phyloP scores from a whole-genome alignment of 371 early-diverging fungal species.

The Lichtheimia ornata region DNA sequence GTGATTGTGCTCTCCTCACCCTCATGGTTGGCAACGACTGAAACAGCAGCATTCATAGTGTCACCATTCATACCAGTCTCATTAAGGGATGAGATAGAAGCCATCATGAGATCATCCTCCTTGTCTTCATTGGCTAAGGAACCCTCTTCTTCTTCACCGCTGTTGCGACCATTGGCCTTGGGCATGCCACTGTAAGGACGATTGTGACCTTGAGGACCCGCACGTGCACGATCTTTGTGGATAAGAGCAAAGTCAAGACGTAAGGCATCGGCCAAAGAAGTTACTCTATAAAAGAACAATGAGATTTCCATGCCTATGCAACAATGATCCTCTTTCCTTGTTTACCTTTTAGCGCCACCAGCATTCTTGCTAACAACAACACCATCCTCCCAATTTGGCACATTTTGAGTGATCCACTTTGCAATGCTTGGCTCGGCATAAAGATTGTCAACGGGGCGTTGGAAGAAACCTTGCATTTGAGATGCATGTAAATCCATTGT shows the following conservation, averaged over 20 bases:
- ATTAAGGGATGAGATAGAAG: slow-evolving; percentile 48
- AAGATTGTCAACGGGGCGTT: slow-evolving; percentile 93
- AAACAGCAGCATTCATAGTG: slow-evolving; percentile 52
- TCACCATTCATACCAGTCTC: slow-evolving; percentile 41
- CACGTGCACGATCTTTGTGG: slow-evolving; percentile 82
- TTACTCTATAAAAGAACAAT: slow-evolving; percentile 64
- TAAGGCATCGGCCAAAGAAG: slow-evolving; percentile 93
- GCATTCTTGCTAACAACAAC: slow-evolving; percentile 96
- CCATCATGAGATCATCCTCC: slow-evolving; percentile 31
- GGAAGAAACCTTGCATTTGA: slow-evolving; percentile 97
- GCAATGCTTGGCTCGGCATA: slow-evolving; percentile 92
- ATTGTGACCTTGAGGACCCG: slow-evolving; percentile 59
- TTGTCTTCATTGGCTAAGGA: slow-evolving; percentile 28
- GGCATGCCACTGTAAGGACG: slow-evolving; percentile 55
- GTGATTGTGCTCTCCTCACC: slow-evolving; percentile 65
- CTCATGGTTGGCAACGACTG: slow-evolving; percentile 52
- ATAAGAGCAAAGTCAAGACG: slow-evolving; percentile 95
- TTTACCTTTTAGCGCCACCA: slow-evolving; percentile 94
- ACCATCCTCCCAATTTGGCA: slow-evolving; percentile 74
- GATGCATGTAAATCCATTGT: slow-evolving; percentile 94
- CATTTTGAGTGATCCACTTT: slow-evolving; percentile 85
- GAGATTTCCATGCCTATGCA: neutral
- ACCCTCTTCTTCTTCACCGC: slow-evolving; percentile 40
- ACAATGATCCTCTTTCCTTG: neutral
- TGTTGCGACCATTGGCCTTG: slow-evolving; percentile 39